These are phyloP conservation scores for Phytophthora idaei DNA, from an alignment of 352 stramenopile species.

Conservation along the genomic window DNA sequence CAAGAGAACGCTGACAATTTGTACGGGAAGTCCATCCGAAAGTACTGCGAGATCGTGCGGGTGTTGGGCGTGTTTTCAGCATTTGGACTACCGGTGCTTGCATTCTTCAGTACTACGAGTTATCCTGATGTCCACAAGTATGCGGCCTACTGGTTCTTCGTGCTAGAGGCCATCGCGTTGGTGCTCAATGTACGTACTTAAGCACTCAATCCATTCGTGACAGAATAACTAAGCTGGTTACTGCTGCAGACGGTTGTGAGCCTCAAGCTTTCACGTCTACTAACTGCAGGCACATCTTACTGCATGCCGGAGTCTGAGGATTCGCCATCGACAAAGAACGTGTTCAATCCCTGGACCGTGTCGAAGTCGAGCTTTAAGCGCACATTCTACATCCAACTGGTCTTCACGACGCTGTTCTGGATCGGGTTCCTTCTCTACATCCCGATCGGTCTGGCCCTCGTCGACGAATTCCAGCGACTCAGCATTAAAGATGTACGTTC, in stretches of 20 bases:
- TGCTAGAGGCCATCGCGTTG: conserved; percentile 62
- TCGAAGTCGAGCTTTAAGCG: conserved; percentile 32
- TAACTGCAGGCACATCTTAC: conserved; percentile 15
- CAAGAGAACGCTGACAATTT: not conserved
- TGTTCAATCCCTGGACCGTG: conserved; percentile 20
- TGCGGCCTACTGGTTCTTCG: conserved; percentile 76
- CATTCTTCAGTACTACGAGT: conserved; percentile 65
- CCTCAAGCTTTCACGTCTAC: conserved; percentile 34
- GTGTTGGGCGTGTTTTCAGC: conserved; percentile 39
- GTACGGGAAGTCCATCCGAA: conserved; percentile 17
- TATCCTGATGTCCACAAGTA: conserved; percentile 65
- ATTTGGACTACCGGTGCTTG: conserved; percentile 49
- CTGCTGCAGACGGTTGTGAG: conserved; percentile 40
- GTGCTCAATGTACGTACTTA: conserved; percentile 55
- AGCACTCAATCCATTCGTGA: not conserved
- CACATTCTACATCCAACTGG: conserved; percentile 47
- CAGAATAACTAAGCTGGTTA: not conserved
- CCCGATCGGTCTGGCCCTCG: conserved; percentile 60
- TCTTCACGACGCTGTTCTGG: conserved; percentile 55
- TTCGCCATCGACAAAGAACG: not conserved
- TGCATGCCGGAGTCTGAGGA: conserved; percentile 12
- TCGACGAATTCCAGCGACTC: conserved; percentile 49
- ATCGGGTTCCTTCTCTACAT: conserved; percentile 75
- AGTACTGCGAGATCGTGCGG: conserved; percentile 25
- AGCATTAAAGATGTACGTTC: conserved; percentile 42